Conservation (phyloP, 345 rosid genomes). For the Brassica cretica region DNA sequence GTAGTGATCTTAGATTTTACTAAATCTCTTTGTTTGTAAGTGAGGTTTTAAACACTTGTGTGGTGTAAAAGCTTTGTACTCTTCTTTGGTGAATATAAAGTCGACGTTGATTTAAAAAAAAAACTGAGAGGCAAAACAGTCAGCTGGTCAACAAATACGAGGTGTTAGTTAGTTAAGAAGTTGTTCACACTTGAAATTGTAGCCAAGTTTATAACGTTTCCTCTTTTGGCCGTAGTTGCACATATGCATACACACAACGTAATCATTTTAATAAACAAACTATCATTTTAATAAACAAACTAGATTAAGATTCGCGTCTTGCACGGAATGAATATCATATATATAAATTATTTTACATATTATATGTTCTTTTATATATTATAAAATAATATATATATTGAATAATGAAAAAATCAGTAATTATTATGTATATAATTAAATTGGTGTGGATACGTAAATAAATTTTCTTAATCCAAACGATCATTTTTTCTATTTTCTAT, state of each 20-base stretch:
- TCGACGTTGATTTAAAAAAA: too few species aligned
- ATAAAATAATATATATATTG: too few species aligned
- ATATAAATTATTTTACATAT: too few species aligned
- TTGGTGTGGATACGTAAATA: too few species aligned
- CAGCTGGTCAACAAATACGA: slow-evolving; percentile 18
- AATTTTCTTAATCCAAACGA: too few species aligned
- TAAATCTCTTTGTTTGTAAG: background rate
- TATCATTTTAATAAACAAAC: too few species aligned
- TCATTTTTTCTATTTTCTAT: too few species aligned
- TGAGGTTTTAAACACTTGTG: background rate
- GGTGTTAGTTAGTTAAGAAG: slow-evolving; percentile 11
- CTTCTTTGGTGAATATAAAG: background rate
- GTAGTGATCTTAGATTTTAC: background rate
- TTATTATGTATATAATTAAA: too few species aligned
- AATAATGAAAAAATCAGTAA: too few species aligned
- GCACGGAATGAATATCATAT: too few species aligned
- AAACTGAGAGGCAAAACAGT: slow-evolving; percentile 2
- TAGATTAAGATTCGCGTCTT: too few species aligned
- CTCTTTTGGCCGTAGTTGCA: slow-evolving; percentile 13
- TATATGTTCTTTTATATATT: too few species aligned
- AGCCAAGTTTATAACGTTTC: slow-evolving; percentile 21
- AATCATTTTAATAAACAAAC: background rate
- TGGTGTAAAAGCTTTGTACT: background rate
- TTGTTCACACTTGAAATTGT: slow-evolving; percentile 26
- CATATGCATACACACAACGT: slow-evolving; percentile 15